A percentile compares a stretch with the other conserved stretches of the same genome.
phyloP scores from a whole-genome alignment of 2,329 filamentous ascomycete genomes.

The Pseudocercospora vitis region DNA sequence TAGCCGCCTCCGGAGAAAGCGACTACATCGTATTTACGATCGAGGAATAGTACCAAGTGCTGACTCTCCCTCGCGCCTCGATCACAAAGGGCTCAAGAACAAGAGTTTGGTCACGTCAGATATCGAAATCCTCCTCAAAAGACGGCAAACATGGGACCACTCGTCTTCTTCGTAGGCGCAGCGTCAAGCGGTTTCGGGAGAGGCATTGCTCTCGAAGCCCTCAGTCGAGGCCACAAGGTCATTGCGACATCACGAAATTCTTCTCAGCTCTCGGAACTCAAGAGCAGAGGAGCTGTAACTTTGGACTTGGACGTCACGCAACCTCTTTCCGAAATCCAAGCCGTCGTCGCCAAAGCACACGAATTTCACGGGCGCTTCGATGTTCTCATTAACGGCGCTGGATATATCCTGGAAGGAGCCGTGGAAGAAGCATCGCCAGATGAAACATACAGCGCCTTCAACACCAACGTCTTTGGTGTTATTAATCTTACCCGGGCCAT shows the following conservation, averaged over 20 bases:
- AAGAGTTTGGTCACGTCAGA: neutral
- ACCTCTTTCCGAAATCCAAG: conserved; percentile 39
- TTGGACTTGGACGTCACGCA: conserved; percentile 43
- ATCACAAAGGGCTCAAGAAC: no score
- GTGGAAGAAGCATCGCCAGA: conserved; percentile 23
- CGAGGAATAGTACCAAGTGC: neutral
- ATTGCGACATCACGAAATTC: conserved; percentile 48
- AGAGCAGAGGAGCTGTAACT: conserved; percentile 22
- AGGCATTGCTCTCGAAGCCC: conserved; percentile 46
- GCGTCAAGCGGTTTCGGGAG: conserved; percentile 50
- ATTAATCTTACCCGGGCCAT: conserved; percentile 28
- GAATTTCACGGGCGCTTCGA: conserved; percentile 42
- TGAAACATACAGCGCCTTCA: conserved; percentile 23
- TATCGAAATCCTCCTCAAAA: neutral
- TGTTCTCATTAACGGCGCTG: conserved; percentile 45
- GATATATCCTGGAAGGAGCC: conserved; percentile 33
- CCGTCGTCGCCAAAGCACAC: conserved; percentile 38
- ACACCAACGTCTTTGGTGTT: conserved; percentile 30
- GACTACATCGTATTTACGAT: neutral
- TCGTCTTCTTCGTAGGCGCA: conserved; percentile 41
- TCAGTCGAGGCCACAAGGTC: conserved; percentile 46
- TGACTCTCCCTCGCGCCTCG: no score
- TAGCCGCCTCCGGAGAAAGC: neutral
- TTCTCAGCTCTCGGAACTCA: conserved; percentile 21
- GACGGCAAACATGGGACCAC: conserved; percentile 3